Evolutionary conservation across 169 alveolate genomes (phyloP), one percentile per base, ranked within the genome.

Genomic region (Plasmodium inui): DNA sequence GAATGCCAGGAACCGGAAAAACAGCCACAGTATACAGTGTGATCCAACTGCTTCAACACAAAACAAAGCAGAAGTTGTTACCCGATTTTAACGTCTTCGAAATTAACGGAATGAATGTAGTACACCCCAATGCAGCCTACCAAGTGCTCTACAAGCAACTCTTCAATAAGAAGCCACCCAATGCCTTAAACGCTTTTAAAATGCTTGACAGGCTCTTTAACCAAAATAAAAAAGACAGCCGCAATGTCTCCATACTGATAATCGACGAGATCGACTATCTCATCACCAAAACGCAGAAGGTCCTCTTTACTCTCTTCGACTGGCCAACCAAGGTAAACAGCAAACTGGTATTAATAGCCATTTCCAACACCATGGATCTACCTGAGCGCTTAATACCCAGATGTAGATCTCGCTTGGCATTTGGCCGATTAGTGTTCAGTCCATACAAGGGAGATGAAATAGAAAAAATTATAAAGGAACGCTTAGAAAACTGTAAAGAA

Each of bases 1-100:
- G 98, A 10, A 96, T 97, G 84, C 98, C 98, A 17, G 98, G 98
- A 12, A 97, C 98, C 6, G 98, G 98, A 0, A 97, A 97, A 89
- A 96, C 98, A 41, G 97, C 96, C 34, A 97, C 98, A 0, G 97
- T 97, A 12, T 94, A 94, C 61, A 95, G 96, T 96, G 95, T 95
- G 5, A 93, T 95, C 5, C 93, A 93, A 72, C 81, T 83, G 44
- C 71, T 86, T 7, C 86, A 92, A 72, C 61, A 53, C 41, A 82
- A 92, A 53, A 84, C 84, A 9, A 83, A 50, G 57, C 41, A 72
- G 37, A 91, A 93, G 22, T 84, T 88, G 61, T 50, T 96, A 28
- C 97, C 97, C 8, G 74, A 96, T 92, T 96, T 96, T 57, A 95
- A 96, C 55, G 95, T 96, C 8, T 85, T 92, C 10, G 97, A 96